Base-by-base conservation (phyloP, 2,329 filamentous ascomycete genomes). In the Metarhizium guizhouense region DNA sequence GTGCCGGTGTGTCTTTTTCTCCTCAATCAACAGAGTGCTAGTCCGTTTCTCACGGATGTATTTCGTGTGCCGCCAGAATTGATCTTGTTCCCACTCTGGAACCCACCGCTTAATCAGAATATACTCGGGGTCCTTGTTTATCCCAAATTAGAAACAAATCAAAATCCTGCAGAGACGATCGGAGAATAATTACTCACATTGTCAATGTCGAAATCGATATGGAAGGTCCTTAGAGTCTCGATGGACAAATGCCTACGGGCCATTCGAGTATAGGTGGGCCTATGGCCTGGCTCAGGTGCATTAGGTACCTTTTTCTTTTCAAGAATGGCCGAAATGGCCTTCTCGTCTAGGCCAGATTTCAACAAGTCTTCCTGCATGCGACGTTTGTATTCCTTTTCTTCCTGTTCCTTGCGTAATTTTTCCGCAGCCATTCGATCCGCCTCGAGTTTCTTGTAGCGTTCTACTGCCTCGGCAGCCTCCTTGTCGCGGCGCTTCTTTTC, bases 51-150 rank as follows among this genome's bases (percentile, higher is more conserved):
- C 80, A n/a, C 84, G 83, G 59, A 89, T 67, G 47, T 78, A 73
- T 58, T 77, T 78, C 3, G 87, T 90, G 70, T 91, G 86, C 47
- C 82, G 79, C 79, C 88, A 92, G 51, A 90, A 78, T 56, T 83
- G 74, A 57, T 89, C 81, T 64, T 90, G 87, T 66, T 90, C 81
- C 58, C 81, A 80, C 62, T 90, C 84, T 4, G 82, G 80, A 53
- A 91, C 83, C 82, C 83, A 88, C 55, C 83, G 78, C 70, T 87
- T 88, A 71, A 91, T 87, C 57, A 92, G 70, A 55, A 91, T 75
- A 62, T 83, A 91, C 50, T 87, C 83, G 18, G 82, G 78, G 63
- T 91, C 85, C 76, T 84, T 29, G 13, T 48, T 48, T 18, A 48
- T 40, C 38, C 13, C 10, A 14, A 30, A 11, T 48, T 14, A 48